A percentile compares a stretch with the other conserved stretches of the same genome.
These are phyloP conservation scores for Quercus phellos DNA, from an alignment of 331 rosid genomes.

Conservation along the genomic window DNA sequence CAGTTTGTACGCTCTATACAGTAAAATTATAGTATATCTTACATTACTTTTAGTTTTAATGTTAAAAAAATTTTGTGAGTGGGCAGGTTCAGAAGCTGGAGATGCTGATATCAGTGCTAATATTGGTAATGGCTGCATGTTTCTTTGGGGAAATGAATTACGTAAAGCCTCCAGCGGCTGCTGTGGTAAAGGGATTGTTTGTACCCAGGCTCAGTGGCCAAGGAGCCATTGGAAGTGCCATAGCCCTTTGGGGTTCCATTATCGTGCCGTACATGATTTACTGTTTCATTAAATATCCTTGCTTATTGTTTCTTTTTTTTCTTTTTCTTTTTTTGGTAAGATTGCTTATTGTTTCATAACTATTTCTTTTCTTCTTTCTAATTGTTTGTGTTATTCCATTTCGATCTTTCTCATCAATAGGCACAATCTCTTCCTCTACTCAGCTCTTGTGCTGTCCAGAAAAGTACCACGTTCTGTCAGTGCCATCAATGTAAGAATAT, in stretches of 20 bases:
- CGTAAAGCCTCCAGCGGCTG: constrained; percentile 58
- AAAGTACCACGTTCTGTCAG: constrained; percentile 60
- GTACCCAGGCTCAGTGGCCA: constrained; percentile 47
- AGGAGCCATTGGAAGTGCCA: constrained; percentile 74
- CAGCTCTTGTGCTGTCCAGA: constrained; percentile 85
- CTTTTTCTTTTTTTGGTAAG: too few relatives aligned
- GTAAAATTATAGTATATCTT: neutral
- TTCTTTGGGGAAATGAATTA: constrained; percentile 81
- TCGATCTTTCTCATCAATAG: constrained; percentile 25
- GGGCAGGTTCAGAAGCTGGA: constrained; percentile 73
- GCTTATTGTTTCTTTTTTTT: neutral
- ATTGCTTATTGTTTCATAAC: neutral
- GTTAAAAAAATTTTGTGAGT: too few relatives aligned
- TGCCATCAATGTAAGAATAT: constrained; percentile 62
- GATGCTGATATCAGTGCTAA: constrained; percentile 48
- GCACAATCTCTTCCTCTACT: constrained; percentile 87
- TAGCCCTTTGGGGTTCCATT: constrained; percentile 88
- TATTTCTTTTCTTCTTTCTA: neutral
- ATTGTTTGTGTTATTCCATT: neutral
- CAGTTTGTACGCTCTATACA: too few relatives aligned
- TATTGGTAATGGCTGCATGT: constrained; percentile 76
- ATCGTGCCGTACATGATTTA: constrained; percentile 62
- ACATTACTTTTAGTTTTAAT: neutral
- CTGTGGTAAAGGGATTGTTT: constrained; percentile 41
- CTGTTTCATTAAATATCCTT: neutral